These are phyloP conservation scores for Geotrichum citri-aurantii DNA, from an alignment of 1,139 yeast species.

Conservation along the genomic window DNA sequence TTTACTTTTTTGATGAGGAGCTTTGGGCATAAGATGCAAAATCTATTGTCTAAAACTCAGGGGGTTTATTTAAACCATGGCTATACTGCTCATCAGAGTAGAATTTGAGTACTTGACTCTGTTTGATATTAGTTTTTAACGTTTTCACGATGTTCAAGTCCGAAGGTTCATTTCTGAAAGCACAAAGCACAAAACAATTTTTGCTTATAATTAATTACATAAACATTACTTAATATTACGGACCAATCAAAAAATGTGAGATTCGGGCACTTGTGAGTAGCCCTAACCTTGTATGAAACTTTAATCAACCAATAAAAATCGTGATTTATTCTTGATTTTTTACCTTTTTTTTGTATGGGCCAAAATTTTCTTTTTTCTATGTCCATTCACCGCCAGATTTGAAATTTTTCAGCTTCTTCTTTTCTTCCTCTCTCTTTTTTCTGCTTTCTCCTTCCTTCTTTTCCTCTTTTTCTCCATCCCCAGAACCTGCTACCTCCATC, in stretches of 20 bases:
- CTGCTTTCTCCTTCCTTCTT: not conserved
- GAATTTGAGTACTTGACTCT: not conserved
- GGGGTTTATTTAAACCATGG: not conserved
- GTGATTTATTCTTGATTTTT: conserved; percentile 1
- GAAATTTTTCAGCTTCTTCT: conserved; percentile 5
- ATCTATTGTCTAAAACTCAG: not conserved
- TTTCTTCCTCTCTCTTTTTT: not conserved
- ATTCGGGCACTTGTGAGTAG: not conserved
- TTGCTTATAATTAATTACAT: not conserved
- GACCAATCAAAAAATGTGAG: not conserved
- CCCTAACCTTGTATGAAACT: not conserved
- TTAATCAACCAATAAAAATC: not conserved
- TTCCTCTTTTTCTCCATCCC: not conserved
- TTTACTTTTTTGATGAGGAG: conserved; percentile 55
- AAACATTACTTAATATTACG: not conserved
- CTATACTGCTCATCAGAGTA: not conserved
- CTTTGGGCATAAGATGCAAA: conserved; percentile 25
- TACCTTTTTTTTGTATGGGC: conserved; percentile 3
- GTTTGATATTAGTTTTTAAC: too few species aligned
- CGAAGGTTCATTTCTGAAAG: not conserved
- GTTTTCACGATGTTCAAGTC: not conserved
- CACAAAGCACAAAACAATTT: too few species aligned
- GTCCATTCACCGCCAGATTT: not conserved
- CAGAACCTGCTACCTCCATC: not conserved
- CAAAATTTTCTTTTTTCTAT: not conserved